Conservation (phyloP, 179 eudicot genomes). For the Spergularia azorica region DNA sequence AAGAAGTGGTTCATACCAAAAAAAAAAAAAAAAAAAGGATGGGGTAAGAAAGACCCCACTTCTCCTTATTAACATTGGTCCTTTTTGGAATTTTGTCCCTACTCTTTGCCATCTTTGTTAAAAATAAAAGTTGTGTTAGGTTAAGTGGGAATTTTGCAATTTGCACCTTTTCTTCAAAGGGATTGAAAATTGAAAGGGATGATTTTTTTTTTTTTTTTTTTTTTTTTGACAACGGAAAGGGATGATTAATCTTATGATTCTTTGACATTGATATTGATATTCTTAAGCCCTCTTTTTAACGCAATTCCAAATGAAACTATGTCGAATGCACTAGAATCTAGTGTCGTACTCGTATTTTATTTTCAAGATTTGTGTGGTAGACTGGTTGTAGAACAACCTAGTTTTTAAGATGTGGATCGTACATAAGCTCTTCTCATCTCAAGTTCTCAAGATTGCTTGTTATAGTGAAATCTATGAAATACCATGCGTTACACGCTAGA, state of each 20-base stretch:
- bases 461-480: background rate
- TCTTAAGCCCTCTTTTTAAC: background rate
- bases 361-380: too few species aligned
- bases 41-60: background rate
- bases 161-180: conserved; percentile 9
- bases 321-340: background rate
- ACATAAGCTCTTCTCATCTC: too few species aligned
- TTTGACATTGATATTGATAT: conserved; percentile 14
- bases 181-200: background rate
- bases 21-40: background rate
- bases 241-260: background rate
- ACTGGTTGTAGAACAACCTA: too few species aligned
- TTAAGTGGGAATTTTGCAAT: conserved; percentile 13
- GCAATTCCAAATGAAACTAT: background rate
- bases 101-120: background rate
- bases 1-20: too few species aligned
- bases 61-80: background rate
- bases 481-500: background rate
- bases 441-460: background rate
- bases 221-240: too few species aligned
- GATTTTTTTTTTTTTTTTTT: too few species aligned
- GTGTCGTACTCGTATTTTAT: too few species aligned
- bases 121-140: conserved; percentile 1
- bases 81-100: conserved; percentile 2
- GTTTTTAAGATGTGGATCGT: too few species aligned